Conservation (phyloP, 140 eudicot species). For the Oenanthe javanica region DNA sequence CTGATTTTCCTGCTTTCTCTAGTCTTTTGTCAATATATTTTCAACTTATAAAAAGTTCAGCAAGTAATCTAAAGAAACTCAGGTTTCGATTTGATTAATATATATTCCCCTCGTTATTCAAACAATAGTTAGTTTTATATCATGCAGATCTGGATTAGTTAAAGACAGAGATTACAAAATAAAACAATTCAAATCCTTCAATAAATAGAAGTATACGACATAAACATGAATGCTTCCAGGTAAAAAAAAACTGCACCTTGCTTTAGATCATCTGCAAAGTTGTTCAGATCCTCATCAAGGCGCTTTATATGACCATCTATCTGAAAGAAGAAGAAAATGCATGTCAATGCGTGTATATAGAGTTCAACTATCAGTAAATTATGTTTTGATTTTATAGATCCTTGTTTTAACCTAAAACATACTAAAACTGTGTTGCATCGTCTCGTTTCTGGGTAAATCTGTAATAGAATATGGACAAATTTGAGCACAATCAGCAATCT, state of each 20-base stretch:
- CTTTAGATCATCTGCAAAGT: conserved; percentile 92
- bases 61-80: background rate
- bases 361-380: background rate
- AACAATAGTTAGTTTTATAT: background rate
- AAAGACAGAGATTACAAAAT: background rate
- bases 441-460: background rate
- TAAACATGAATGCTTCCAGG: background rate
- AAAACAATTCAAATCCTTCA: background rate
- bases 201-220: background rate
- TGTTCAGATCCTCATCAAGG: conserved; percentile 88
- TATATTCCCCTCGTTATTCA: background rate
- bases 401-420: background rate
- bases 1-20: background rate
- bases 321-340: conserved; percentile 31
- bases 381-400: background rate
- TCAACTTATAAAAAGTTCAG: background rate
- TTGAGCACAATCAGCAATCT: background rate
- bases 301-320: conserved; percentile 96
- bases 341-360: background rate
- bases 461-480: background rate
- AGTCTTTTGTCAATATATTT: background rate
- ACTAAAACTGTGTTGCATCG: background rate
- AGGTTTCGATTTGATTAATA: background rate
- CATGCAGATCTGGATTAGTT: background rate
- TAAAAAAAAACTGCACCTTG: conserved; percentile 51